Conservation (phyloP, 192 early-diverging fungal species). For the Entomortierella chlamydospora region DNA sequence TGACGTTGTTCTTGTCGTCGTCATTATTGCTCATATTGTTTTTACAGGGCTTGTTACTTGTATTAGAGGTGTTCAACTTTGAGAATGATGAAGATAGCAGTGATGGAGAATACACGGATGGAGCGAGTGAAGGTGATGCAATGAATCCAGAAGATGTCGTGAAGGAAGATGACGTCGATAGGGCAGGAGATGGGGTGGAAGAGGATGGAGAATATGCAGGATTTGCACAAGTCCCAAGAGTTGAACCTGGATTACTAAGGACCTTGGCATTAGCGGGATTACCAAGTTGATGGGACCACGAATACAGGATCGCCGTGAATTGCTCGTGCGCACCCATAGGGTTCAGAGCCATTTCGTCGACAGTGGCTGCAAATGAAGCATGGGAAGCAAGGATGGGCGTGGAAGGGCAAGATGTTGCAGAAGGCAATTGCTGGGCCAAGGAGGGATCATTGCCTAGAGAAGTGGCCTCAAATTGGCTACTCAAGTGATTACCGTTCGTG, state of each 20-base stretch:
- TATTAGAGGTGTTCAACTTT: too few relatives aligned
- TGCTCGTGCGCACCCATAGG: neutral
- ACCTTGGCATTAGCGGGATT: neutral
- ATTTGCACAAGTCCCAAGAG: neutral
- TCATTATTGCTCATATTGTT: too few relatives aligned
- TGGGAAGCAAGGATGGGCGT: neutral
- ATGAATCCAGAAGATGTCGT: neutral
- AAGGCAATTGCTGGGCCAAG: neutral
- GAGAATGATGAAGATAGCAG: neutral
- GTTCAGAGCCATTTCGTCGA: neutral
- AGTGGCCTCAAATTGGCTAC: too few relatives aligned
- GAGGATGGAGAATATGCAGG: neutral
- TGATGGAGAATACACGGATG: constrained; percentile 1
- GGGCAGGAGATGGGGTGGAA: neutral
- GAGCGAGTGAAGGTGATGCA: neutral
- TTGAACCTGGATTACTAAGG: neutral
- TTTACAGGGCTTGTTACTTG: neutral
- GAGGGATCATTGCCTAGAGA: too few relatives aligned
- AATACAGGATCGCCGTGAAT: neutral
- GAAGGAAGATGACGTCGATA: neutral
- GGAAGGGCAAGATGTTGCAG: neutral
- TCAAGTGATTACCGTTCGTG: too few relatives aligned
- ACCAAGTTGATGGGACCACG: neutral
- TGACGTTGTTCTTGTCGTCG: too few relatives aligned
- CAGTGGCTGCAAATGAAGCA: neutral